A percentile compares a stretch with the other conserved stretches of the same genome.
Evolutionary conservation across 495 filamentous ascomycete genomes (phyloP).

Genomic region (Penicillium waksmanii): DNA sequence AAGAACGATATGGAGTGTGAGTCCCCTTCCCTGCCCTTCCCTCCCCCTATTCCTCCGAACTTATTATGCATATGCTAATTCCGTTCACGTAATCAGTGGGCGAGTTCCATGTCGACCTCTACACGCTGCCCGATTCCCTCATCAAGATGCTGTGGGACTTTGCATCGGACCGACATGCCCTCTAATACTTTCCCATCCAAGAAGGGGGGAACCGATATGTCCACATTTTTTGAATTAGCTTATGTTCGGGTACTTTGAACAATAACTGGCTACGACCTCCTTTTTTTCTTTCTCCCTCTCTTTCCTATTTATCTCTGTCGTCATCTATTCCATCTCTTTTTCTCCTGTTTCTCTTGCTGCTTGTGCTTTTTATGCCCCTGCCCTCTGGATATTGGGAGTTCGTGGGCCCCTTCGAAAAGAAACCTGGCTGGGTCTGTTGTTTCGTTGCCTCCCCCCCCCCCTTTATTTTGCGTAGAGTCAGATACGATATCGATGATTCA

Average conservation of each 20-base stretch:
- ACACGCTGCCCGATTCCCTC: slow-evolving; percentile 80
- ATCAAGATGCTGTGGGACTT: slow-evolving; percentile 95
- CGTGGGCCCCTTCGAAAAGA: not conserved
- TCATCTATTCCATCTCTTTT: not conserved
- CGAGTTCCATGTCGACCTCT: slow-evolving; percentile 98
- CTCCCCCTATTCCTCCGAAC: not conserved
- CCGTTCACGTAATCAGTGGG: slow-evolving; percentile 62
- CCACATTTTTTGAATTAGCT: not conserved
- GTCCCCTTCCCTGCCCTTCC: too few relatives aligned
- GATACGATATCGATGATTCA: slow-evolving; percentile 7
- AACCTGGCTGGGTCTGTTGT: slow-evolving; percentile 1
- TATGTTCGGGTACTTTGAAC: not conserved
- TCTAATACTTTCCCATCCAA: slow-evolving; percentile 23
- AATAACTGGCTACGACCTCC: not conserved
- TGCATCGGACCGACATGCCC: slow-evolving; percentile 51
- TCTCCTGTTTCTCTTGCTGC: not conserved
- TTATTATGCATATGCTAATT: slow-evolving; percentile 6
- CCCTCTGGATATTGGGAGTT: slow-evolving; percentile 4
- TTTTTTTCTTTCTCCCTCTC: not conserved
- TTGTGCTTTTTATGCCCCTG: not conserved
- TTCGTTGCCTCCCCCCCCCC: not conserved
- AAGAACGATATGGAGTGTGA: slow-evolving; percentile 95
- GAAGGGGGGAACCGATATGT: not conserved
- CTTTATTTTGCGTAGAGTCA: slow-evolving; percentile 6
- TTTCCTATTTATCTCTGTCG: not conserved